Base-by-base conservation (phyloP, 2,329 filamentous ascomycete genomes). In the Pyrenophora seminiperda region DNA sequence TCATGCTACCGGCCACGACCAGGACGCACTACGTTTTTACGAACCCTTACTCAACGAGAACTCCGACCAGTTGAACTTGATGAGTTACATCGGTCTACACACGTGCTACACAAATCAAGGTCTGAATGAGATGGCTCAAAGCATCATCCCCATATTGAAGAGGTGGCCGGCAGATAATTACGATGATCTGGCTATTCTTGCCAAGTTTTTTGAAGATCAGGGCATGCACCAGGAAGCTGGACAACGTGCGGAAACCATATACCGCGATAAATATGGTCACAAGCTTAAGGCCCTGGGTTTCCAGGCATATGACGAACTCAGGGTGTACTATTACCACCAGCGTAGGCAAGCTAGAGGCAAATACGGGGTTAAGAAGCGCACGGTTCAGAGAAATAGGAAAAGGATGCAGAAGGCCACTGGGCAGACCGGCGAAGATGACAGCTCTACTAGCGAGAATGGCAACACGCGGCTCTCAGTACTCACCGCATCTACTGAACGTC, bases 181-280 rank as follows among this genome's bases (percentile, higher is more conserved):
- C 39, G 87, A 91, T 54, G 89, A 90, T 31, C 86, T 90, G 31
- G 84, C 89, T 22, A 84, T 90, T 62, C 79, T 97, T 7, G 90
- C 90, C 10, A 91, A 89, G 63, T 84, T 97, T 71, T 96, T 95
- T 65, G 90, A 95, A 68, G 68, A 70, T 53, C 56, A 84, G 81
- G 56, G 82, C 82, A 36, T 86, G 86, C 55, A 84, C 87, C 74
- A 85, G 83, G 67, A 68, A 39, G 68, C 70, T 29, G 59, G 63
- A 49, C 54, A 64, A 31, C 63, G 67, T 41, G 70, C 61, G 17
- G 88, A 91, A 63, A 85, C 90, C 63, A 91, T 91, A 1, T 83
- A 91, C 50, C 85, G 88, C 51, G 83, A 91, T 41, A 79, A 79
- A n/a, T 75, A 70, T 37, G 54, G 59, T 5, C 65, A 67, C 43